Evolutionary conservation across 495 filamentous ascomycete genomes (phyloP).

Genomic region (Podospora sp.): DNA sequence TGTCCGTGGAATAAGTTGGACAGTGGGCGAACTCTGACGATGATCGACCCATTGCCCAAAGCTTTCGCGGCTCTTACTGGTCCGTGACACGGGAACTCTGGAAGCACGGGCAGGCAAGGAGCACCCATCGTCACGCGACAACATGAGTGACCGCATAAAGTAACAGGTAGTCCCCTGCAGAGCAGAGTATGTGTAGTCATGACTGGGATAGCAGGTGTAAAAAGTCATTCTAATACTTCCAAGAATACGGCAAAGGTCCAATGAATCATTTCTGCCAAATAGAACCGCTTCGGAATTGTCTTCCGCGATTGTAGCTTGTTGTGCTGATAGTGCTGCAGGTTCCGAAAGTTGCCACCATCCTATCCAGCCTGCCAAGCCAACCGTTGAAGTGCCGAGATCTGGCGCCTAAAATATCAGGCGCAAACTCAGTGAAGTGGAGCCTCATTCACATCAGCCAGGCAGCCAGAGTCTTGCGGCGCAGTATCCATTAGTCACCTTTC

Average conservation of each 20-base stretch:
- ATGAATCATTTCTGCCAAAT: too few relatives aligned
- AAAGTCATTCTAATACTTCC: too few relatives aligned
- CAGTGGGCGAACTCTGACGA: slow-evolving; percentile 34
- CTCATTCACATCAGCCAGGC: too few relatives aligned
- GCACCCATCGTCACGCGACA: slow-evolving; percentile 27
- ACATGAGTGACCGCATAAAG: neutral
- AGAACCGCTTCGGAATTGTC: neutral
- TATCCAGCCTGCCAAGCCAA: neutral
- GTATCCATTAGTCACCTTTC: neutral
- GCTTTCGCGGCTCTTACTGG: slow-evolving; percentile 22
- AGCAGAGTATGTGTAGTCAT: neutral
- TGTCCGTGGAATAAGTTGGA: slow-evolving; percentile 14
- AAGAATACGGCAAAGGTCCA: too few relatives aligned
- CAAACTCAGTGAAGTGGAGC: neutral
- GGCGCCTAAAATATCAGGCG: neutral
- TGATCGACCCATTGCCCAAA: slow-evolving; percentile 30
- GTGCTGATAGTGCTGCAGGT: neutral
- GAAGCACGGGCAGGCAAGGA: slow-evolving; percentile 20
- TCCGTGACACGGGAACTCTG: slow-evolving; percentile 14
- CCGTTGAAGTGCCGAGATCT: too few relatives aligned
- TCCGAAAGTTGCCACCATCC: neutral
- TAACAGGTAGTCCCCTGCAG: neutral
- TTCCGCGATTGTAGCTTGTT: neutral
- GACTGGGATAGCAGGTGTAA: too few relatives aligned
- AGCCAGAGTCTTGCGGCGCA: too few relatives aligned